Percentiles rank a stretch among this genome's conserved stretches.
Conservation (phyloP, 805 yeast genomes). For the Komagataella phaffii region DNA sequence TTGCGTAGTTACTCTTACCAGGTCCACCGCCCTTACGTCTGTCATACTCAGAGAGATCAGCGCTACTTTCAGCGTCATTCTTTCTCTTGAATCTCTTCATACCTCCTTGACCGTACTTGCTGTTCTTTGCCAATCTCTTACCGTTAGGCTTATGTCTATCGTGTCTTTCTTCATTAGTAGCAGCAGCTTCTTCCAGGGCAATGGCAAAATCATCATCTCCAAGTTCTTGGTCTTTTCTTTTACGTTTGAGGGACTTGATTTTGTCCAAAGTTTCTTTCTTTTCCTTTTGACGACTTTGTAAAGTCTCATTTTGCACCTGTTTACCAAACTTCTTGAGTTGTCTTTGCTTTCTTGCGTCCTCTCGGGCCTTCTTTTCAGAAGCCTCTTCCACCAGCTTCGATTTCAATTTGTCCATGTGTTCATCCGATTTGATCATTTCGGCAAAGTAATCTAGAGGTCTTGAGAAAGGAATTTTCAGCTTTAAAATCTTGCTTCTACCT, state of each 20-base stretch:
- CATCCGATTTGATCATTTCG: conserved; percentile 96
- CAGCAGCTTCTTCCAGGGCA: conserved; percentile 86
- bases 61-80: conserved; percentile 61
- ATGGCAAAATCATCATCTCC: conserved; percentile 70
- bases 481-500: conserved; percentile 53
- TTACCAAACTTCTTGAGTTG: conserved; percentile 93
- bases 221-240: conserved; percentile 69
- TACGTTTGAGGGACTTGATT: conserved; percentile 82
- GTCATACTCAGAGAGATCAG: conserved; percentile 50
- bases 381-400: conserved; percentile 66
- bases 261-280: conserved; percentile 83
- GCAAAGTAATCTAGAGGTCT: conserved; percentile 96
- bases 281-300: conserved; percentile 87
- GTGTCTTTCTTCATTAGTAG: conserved; percentile 31
- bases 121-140: conserved; percentile 57
- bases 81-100: conserved; percentile 59
- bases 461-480: conserved; percentile 72
- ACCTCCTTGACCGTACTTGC: conserved; percentile 71
- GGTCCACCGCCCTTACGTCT: conserved; percentile 37
- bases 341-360: conserved; percentile 90
- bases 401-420: conserved; percentile 93
- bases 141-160: conserved; percentile 38
- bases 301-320: conserved; percentile 87
- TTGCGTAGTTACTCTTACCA: conserved; percentile 12
- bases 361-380: conserved; percentile 73